Evolutionary conservation across 768 basidiomycete genomes (phyloP), one percentile per base, ranked within the genome.

Genomic region (Panaeolus papilionaceus): DNA sequence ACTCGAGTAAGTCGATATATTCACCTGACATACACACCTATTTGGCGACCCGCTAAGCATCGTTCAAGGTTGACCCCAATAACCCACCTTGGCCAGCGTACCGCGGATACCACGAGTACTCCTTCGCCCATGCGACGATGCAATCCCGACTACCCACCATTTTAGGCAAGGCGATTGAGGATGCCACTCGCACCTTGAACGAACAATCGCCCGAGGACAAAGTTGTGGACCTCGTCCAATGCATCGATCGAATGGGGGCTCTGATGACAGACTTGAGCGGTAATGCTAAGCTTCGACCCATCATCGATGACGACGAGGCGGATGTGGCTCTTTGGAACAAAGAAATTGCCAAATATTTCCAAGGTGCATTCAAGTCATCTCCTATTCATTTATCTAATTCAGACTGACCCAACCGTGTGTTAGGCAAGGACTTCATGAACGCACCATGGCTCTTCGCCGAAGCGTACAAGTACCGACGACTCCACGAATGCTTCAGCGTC

Each of bases 251-350:
- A 69, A 94, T 98, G 93, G 93, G 94, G 66, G 84, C 86, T 23
- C 87, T 98, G 70, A 96, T 96, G 93, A 85, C 83, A 11, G 94
- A 97, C 75, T 82, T 97, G 67, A 93, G 92, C 73, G 88, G 86
- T 0, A 95, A 95, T 74, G 88, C 89, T 11, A 94, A 93, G 76
- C 84, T 97, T 11, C 82, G 96, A 12, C 94, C 94, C 38, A 94
- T 98, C 74, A 79, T 94, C 38, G 96, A 98, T 76, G 96, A 98
- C 74, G 89, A 86, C 64, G 96, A 96, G 75, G 95, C 89, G 9
- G 96, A 98, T 69, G 92, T 98, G 38, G 91, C 95, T 6, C 84
- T 98, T 8, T 98, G 96, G 96, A 98, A 98, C 81, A 97, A 98
- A 76, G 94, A 95, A 77, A 96, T 97, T 61, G 94, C 94, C 49